Evolutionary conservation across 345 rosid species (phyloP).

Genomic region (Arabis hirsuta): DNA sequence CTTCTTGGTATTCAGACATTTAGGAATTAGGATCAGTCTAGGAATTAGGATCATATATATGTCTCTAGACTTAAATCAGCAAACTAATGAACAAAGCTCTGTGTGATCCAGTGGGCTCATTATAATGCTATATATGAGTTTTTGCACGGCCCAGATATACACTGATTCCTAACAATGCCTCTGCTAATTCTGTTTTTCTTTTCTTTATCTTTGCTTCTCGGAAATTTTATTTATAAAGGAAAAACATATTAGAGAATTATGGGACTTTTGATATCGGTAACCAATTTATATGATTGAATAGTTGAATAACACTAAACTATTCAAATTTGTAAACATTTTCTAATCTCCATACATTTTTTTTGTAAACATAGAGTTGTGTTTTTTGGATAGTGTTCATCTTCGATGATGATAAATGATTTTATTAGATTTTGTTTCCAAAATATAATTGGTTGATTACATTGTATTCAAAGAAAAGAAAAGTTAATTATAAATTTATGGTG

Average conservation of each 20-base stretch:
- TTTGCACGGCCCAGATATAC: slow-evolving; percentile 4
- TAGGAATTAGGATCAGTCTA: too few relatives aligned
- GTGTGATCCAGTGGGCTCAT: slow-evolving; percentile 17
- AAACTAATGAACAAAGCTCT: neutral
- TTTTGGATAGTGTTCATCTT: slow-evolving; percentile 18
- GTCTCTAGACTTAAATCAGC: too few relatives aligned
- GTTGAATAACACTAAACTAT: too few relatives aligned
- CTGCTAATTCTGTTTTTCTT: neutral
- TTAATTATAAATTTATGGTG: too few relatives aligned
- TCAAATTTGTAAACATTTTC: too few relatives aligned
- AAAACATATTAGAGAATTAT: too few relatives aligned
- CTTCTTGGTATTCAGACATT: too few relatives aligned
- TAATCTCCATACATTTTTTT: neutral
- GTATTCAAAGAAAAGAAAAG: neutral
- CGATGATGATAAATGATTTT: neutral
- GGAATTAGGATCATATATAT: too few relatives aligned
- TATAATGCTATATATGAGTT: neutral
- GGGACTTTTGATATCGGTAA: too few relatives aligned
- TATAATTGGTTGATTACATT: neutral
- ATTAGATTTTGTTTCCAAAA: slow-evolving; percentile 9
- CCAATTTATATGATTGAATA: too few relatives aligned
- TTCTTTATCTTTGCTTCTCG: neutral
- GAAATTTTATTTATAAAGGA: too few relatives aligned
- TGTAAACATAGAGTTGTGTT: slow-evolving; percentile 19
- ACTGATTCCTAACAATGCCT: neutral